These are phyloP conservation scores for Glaciozyma antarctica DNA, from an alignment of 768 basidiomycete species.

Conservation along the genomic window DNA sequence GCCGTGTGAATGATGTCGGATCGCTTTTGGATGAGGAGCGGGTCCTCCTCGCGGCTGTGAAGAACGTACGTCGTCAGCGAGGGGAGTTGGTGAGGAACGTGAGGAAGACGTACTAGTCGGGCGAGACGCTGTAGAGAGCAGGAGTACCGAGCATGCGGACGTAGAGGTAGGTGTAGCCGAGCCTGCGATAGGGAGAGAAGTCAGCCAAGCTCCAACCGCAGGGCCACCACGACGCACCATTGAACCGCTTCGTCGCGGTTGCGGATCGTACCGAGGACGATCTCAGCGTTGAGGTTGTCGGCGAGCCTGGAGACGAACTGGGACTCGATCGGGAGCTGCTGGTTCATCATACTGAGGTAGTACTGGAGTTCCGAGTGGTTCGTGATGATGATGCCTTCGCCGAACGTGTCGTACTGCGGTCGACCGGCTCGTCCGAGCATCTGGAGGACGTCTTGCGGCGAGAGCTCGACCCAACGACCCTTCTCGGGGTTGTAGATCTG, in stretches of 20 bases:
- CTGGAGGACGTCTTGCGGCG: conserved; percentile 90
- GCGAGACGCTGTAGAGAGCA: conserved; percentile 72
- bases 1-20: conserved; percentile 83
- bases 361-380: conserved; percentile 96
- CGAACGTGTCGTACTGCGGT: conserved; percentile 92
- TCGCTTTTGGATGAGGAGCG: conserved; percentile 75
- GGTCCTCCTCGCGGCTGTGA: conserved; percentile 60
- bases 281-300: conserved; percentile 94
- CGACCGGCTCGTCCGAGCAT: conserved; percentile 98
- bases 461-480: conserved; percentile 92
- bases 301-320: conserved; percentile 87
- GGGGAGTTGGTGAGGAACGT: neutral
- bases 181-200: neutral
- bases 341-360: conserved; percentile 87
- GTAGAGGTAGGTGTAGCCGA: conserved; percentile 47
- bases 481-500: conserved; percentile 99
- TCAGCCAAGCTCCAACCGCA: neutral
- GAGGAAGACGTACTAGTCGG: conserved; percentile 52
- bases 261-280: conserved; percentile 85
- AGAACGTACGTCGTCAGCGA: neutral
- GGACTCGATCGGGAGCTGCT: conserved; percentile 93
- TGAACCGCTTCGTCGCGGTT: conserved; percentile 96
- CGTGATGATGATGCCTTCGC: conserved; percentile 97
- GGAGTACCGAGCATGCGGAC: conserved; percentile 90
- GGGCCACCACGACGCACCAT: conserved; percentile 61